Percentiles rank a stretch among this genome's conserved stretches.
phyloP scores from a whole-genome alignment of 75 land plant genomes.

The Chamaecyparis obtusa region DNA sequence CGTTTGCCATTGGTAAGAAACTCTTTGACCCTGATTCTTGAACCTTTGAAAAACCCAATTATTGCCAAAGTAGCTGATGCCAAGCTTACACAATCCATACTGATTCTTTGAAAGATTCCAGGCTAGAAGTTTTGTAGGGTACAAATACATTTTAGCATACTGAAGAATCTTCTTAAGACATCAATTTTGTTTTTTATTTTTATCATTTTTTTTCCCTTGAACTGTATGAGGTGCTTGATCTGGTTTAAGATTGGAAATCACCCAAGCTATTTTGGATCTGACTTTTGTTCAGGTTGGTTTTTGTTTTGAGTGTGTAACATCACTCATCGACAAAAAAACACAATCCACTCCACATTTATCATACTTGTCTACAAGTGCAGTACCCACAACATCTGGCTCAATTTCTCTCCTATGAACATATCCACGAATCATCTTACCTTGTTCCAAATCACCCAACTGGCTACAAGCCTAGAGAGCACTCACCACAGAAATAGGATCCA shows the following conservation, averaged over 20 bases:
- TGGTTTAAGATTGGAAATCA: background rate
- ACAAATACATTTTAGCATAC: background rate
- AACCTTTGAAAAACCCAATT: background rate
- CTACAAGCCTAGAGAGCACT: conserved; percentile 12
- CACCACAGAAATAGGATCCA: background rate
- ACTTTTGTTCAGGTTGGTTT: background rate
- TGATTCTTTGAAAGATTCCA: too few relatives aligned
- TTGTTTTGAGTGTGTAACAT: background rate
- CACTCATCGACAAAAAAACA: background rate
- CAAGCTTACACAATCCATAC: too few relatives aligned
- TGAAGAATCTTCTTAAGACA: background rate
- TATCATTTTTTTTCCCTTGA: too few relatives aligned
- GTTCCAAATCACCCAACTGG: background rate
- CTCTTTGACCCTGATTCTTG: conserved; percentile 13
- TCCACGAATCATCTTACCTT: conserved; percentile 9
- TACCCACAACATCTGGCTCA: conserved; percentile 10
- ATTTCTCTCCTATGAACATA: conserved; percentile 10
- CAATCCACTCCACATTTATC: conserved; percentile 10
- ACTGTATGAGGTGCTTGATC: background rate
- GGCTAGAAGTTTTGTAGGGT: background rate
- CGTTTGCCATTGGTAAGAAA: conserved; percentile 42
- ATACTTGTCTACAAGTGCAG: conserved; percentile 15
- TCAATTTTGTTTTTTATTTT: background rate
- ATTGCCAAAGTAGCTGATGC: background rate
- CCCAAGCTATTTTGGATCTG: background rate